Percentiles rank a stretch among this genome's conserved stretches.
phyloP scores from a whole-genome alignment of 768 basidiomycete genomes.

The Tricholoma terreum region DNA sequence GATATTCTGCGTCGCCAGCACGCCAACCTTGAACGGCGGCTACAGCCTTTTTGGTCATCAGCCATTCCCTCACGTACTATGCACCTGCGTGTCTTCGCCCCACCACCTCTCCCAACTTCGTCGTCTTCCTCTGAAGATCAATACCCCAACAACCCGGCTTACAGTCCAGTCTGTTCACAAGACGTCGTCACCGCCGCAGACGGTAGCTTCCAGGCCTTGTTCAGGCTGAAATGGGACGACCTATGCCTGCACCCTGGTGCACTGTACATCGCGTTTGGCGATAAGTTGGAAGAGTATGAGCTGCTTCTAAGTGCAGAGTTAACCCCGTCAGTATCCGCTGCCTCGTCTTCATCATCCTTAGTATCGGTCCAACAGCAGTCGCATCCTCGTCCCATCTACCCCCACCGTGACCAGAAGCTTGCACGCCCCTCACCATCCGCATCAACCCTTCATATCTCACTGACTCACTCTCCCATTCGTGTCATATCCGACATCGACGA shows the following conservation, averaged over 20 bases:
- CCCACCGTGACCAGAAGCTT: not conserved
- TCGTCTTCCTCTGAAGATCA: slow-evolving; percentile 17
- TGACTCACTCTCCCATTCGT: slow-evolving; percentile 64
- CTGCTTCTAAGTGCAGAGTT: slow-evolving; percentile 54
- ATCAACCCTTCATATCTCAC: slow-evolving; percentile 38
- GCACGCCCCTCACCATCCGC: not conserved
- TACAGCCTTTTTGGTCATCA: slow-evolving; percentile 80
- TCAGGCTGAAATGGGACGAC: slow-evolving; percentile 66
- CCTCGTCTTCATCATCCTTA: slow-evolving; percentile 6
- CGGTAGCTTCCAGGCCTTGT: slow-evolving; percentile 68
- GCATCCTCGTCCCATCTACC: not conserved
- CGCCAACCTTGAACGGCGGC: slow-evolving; percentile 70
- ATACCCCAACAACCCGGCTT: slow-evolving; percentile 21
- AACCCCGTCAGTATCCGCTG: slow-evolving; percentile 24
- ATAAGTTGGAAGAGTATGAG: slow-evolving; percentile 49
- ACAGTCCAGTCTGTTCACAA: slow-evolving; percentile 45
- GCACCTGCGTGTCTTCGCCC: slow-evolving; percentile 58
- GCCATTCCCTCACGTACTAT: slow-evolving; percentile 62
- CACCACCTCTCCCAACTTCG: slow-evolving; percentile 26
- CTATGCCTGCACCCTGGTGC: slow-evolving; percentile 60
- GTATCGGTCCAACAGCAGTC: slow-evolving; percentile 1
- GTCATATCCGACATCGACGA: slow-evolving; percentile 95
- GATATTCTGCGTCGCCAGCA: slow-evolving; percentile 53
- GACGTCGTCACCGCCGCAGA: slow-evolving; percentile 61
- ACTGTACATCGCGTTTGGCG: slow-evolving; percentile 55